Evolutionary conservation across 2,329 filamentous ascomycete species (phyloP).

Genomic region (Canariomyces notabilis): DNA sequence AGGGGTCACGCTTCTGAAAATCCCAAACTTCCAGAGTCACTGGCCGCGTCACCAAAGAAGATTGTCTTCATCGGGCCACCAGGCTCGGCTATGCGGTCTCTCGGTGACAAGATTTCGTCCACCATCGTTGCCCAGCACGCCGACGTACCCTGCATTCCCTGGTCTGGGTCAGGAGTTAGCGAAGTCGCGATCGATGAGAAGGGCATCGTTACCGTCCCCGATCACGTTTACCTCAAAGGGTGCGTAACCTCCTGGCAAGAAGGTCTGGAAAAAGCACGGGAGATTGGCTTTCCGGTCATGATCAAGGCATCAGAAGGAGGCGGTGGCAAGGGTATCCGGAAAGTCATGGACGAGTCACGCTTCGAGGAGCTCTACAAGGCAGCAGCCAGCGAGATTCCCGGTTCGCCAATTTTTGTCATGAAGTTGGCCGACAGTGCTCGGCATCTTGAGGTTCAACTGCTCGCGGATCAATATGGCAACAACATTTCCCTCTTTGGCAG

Average conservation of each 20-base stretch:
- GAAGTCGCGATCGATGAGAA: constrained; percentile 71
- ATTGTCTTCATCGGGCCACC: constrained; percentile 99
- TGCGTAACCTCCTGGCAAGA: constrained; percentile 88
- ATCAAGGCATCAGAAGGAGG: constrained; percentile 99
- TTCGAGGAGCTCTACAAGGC: constrained; percentile 90
- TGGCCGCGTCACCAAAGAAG: constrained; percentile 94
- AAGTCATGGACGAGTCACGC: constrained; percentile 77
- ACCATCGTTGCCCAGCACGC: constrained; percentile 99
- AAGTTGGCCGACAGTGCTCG: constrained; percentile 94
- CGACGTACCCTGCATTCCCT: constrained; percentile 94
- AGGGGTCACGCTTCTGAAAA: constrained; percentile 99
- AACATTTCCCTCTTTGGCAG: constrained; percentile 98
- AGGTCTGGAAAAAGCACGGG: constrained; percentile 76
- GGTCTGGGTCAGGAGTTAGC: constrained; percentile 91
- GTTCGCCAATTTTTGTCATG: constrained; percentile 99
- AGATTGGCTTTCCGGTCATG: constrained; percentile 99
- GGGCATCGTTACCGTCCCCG: constrained; percentile 87
- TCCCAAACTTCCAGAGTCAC: constrained; percentile 90
- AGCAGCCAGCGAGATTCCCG: constrained; percentile 93
- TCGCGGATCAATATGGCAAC: constrained; percentile 99
- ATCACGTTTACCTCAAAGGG: constrained; percentile 80
- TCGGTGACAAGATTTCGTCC: constrained; percentile 99
- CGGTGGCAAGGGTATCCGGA: constrained; percentile 98
- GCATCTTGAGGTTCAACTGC: constrained; percentile 93
- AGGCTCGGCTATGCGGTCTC: constrained; percentile 95